These are phyloP conservation scores for Botrytis elliptica DNA, from an alignment of 2,329 filamentous ascomycete genomes.

Conservation along the genomic window DNA sequence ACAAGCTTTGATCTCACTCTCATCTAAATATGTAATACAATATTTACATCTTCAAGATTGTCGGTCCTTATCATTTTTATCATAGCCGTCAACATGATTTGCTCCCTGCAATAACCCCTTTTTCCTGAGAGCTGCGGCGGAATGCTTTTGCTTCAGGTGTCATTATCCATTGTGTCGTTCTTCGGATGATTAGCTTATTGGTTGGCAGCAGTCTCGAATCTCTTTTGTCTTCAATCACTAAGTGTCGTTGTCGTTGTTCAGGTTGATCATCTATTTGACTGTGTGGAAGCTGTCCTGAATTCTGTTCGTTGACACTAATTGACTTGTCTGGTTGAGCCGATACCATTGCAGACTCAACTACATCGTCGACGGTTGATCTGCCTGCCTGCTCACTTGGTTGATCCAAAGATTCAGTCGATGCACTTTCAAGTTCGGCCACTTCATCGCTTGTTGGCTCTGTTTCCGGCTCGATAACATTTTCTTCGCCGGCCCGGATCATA, in stretches of 20 bases:
- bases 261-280: neutral
- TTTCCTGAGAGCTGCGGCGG: neutral
- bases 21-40: neutral
- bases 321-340: neutral
- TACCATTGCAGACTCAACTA: neutral
- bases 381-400: neutral
- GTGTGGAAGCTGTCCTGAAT: neutral
- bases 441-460: neutral
- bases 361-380: neutral
- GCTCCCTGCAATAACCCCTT: too few relatives aligned
- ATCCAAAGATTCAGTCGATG: neutral
- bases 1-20: neutral
- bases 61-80: neutral
- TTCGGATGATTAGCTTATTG: neutral
- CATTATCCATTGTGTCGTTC: neutral
- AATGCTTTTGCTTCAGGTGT: neutral
- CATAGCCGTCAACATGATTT: neutral
- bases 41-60: neutral
- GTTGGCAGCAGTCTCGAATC: neutral
- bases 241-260: neutral
- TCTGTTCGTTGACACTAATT: neutral
- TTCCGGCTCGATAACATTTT: conserved; percentile 1
- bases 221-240: neutral
- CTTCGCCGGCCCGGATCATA: conserved; percentile 3
- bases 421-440: neutral